Percentiles rank a stretch among this genome's conserved stretches.
These are phyloP conservation scores for Themeda triandra DNA, from an alignment of 176 grass and related monocot genomes.

Conservation along the genomic window DNA sequence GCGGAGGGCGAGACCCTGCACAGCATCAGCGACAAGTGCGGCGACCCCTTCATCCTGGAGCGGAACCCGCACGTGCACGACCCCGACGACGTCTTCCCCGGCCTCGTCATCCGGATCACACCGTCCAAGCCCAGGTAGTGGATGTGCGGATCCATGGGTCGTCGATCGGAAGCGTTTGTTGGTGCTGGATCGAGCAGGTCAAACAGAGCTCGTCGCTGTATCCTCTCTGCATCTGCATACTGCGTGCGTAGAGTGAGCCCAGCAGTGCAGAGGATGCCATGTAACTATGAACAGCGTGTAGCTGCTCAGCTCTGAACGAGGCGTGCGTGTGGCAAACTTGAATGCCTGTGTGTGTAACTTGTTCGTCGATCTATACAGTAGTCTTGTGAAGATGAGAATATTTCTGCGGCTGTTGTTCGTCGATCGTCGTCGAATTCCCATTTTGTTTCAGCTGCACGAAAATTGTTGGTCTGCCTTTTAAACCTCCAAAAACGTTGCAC, in stretches of 20 bases:
- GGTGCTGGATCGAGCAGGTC: background rate
- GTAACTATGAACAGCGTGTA: background rate
- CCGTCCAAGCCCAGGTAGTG: slow-evolving; percentile 45
- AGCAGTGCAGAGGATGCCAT: background rate
- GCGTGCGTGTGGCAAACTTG: background rate
- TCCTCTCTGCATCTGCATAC: background rate
- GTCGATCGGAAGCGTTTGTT: background rate
- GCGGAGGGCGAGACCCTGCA: slow-evolving; percentile 84
- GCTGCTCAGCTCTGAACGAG: background rate
- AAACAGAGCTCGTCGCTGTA: no score
- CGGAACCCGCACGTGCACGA: slow-evolving; percentile 89
- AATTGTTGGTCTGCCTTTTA: background rate
- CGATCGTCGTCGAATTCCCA: background rate
- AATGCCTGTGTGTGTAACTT: background rate
- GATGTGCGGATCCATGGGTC: background rate
- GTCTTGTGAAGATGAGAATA: no score
- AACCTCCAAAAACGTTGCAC: no score
- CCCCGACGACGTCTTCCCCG: slow-evolving; percentile 96
- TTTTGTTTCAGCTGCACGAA: no score
- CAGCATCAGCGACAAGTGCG: slow-evolving; percentile 93
- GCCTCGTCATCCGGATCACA: slow-evolving; percentile 84
- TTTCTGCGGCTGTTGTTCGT: background rate
- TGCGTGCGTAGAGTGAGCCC: background rate
- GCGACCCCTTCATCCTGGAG: slow-evolving; percentile 90
- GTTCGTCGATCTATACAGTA: no score